Base-by-base conservation (phyloP, 192 early-diverging fungal species). In the Helicostylum pulchrum region DNA sequence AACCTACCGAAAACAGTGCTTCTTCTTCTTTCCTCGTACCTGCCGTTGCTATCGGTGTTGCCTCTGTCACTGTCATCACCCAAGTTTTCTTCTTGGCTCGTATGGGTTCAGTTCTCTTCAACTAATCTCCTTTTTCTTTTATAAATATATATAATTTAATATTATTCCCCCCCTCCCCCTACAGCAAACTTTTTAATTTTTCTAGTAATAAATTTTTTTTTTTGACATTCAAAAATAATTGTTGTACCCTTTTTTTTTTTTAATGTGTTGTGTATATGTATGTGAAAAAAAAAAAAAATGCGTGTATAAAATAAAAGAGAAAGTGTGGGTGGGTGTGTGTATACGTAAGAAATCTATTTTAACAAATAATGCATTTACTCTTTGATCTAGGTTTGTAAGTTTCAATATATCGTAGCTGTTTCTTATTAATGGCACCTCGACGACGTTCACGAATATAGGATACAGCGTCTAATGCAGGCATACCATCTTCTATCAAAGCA, bases 401-500 rank as follows among this genome's bases (percentile, higher is more conserved):
- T 65, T 87, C 81, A 30, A 91, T 65, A 31, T 88, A 80, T 45
- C 77, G 76, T 17, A 90, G 65, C 68, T 93, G 91, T 17, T 78
- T 68, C 7, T 87, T 69, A 68, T 94, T 94, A 70, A 93, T 80
- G 8, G 89, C 91, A 2, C 91, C 91, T 19, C 91, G 82, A n/a
- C 90, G 67, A 17, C 79, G 66, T 63, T 85, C 77, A 45, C 92
- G 78, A 21, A 94, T 84, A 75, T 78, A 91, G 20, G 77, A 77
- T 36, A 94, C 87, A 46, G 88, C 82, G 64, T 93, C 91, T 36
- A 93, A 75, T 21, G 88, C 80, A 3, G 79, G 68, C 85, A 94
- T 86, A 15, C 92, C 92, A 53, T 84, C 81, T 64, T 94, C 92
- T 51, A 94, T 88, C 44, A 94, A 71, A 7, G 91, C 88, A 68